Base-by-base conservation (phyloP, 164 flowering plant species). In the Umbellularia californica region DNA sequence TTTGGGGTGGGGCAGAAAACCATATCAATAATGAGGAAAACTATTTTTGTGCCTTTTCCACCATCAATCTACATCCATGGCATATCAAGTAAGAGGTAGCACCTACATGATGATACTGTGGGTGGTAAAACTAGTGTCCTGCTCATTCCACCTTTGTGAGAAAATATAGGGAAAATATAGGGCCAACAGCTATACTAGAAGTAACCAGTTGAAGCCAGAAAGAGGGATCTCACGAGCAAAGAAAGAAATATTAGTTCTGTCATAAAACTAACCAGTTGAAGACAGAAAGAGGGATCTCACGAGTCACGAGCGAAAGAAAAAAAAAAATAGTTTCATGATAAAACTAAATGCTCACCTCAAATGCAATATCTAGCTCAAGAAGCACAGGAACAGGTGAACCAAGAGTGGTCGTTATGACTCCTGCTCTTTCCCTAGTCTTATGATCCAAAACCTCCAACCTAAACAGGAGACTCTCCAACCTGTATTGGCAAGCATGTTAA, bases 401-500 rank as follows among this genome's bases (percentile, higher is more conserved):
- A 82, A 95, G 87, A 67, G 95, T 90, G 65, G 90, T 88, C 52
- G 92, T 88, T 69, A 93, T 90, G 72, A 93, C 82, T 76, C 98
- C 99, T 66, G 99, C 98, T 85, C 94, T 90, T 86, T 95, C 99
- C 64, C 99, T 86, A 68, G 93, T 87, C 81, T 90, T 95, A 75
- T 93, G 98, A 85, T 95, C 99, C 86, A 92, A 83, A 70, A 89
- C 90, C 86, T 95, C 99, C 83, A 95, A 83, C 78, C 87, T 93
- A 79, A 89, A 92, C 52, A 95, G 64, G 68, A 93, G 77, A 75
- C 64, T 76, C 81, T 95, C 99, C 66, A 95, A 78, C 83, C 99
- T 95, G 85, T 74, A 74, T 55, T 41, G 15, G 15, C 27, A 68
- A 52, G 27, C 6, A 68, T 35, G 24, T 23, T 19, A 19, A 70